Evolutionary conservation across 129 eudicot species (phyloP), one percentile per base, ranked within the genome.

Genomic region (Oenanthe sinensis): DNA sequence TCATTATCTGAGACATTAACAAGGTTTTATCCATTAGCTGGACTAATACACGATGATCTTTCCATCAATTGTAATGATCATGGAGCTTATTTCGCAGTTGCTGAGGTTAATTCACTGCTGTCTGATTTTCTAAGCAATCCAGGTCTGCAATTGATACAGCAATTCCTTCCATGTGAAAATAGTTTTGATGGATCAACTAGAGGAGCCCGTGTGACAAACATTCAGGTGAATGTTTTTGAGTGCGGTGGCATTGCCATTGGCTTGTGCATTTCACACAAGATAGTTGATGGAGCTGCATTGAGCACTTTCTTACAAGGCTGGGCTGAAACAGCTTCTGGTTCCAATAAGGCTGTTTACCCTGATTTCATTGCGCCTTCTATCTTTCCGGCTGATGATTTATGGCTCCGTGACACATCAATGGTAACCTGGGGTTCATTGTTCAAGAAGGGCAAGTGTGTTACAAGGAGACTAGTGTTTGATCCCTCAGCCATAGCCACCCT

Each of bases 191-290:
- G 82, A 47, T 74, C 81, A 9, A 24, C 75, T 74, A 83, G 7
- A 44, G 83, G 87, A 55, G 81, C 68, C 16, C 70, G 80, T 40
- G 89, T 85, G 75, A 84, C 89, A 9, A 87, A 84, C 60, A 65
- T 92, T 40, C 96, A 90, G 76, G 84, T 86, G 2, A 92, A 72
- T 40, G 68, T 81, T 33, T 92, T 92, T 48, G 83, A 86, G 49
- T 92, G 97, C 37, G 87, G 89, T 75, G 96, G 97, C 73, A 82
- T 90, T 19, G 91, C 88, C 13, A 82, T 92, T 77, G 90, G 89
- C 30, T 68, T 92, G 39, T 90, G 96, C 77, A 76, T 92, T 71
- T 83, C 96, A 8, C 97, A 92, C 75, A 88, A 86, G 68, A 78
- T 92, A 84, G 82, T 87, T 55, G 97, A 92, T 76, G 97, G 96